Evolutionary conservation across 345 rosid genomes (phyloP).

Genomic region (Cochlearia excelsa): DNA sequence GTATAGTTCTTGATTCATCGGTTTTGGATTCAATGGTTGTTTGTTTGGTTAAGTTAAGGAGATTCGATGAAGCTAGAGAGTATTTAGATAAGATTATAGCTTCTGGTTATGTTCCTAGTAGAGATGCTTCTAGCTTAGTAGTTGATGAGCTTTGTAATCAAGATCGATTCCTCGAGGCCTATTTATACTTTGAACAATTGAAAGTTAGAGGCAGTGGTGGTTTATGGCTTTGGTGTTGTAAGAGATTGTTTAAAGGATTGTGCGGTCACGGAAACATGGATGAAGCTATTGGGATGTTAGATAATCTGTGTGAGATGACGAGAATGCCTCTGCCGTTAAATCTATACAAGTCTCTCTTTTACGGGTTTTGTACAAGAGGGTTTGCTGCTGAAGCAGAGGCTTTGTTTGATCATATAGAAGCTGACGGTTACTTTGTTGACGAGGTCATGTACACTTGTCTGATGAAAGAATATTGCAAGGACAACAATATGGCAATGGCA

Average conservation of each 20-base stretch:
- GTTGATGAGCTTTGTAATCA: constrained; percentile 41
- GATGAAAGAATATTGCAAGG: constrained; percentile 50
- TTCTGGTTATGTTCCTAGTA: constrained; percentile 36
- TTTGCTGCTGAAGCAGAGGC: constrained; percentile 50
- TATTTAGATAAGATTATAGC: constrained; percentile 47
- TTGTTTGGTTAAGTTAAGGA: constrained; percentile 52
- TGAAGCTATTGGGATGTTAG: constrained; percentile 52
- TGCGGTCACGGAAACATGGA: constrained; percentile 46
- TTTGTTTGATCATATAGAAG: constrained; percentile 52
- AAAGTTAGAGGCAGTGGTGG: constrained; percentile 30
- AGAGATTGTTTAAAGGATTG: constrained; percentile 47
- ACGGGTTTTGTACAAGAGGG: constrained; percentile 56
- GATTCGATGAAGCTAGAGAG: constrained; percentile 48
- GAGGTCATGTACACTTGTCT: constrained; percentile 54
- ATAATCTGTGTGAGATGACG: constrained; percentile 42
- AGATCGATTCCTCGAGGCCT: constrained; percentile 50
- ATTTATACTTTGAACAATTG: constrained; percentile 39
- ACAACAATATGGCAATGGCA: constrained; percentile 59
- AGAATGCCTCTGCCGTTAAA: constrained; percentile 42
- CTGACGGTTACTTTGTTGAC: constrained; percentile 50
- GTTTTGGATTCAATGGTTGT: constrained; percentile 50
- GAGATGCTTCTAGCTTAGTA: constrained; percentile 40
- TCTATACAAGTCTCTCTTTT: constrained; percentile 55
- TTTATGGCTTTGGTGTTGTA: constrained; percentile 45
- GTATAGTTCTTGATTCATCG: constrained; percentile 41